A percentile compares a stretch with the other conserved stretches of the same genome.
phyloP scores from a whole-genome alignment of 495 filamentous ascomycete species.

The Daldinia vernicosa region DNA sequence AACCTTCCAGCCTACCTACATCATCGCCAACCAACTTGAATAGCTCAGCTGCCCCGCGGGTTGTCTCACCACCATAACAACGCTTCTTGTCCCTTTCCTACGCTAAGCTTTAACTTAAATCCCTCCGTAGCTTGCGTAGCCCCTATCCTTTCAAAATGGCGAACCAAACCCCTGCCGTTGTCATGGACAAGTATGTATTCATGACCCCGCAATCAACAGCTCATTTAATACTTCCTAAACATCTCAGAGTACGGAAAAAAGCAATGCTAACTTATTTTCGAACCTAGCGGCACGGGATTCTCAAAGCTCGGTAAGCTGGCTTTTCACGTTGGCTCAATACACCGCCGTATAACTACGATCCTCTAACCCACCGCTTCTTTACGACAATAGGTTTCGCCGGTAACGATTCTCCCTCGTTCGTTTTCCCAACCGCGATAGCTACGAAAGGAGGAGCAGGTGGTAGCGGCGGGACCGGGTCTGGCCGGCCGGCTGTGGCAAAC shows the following conservation, averaged over 20 bases:
- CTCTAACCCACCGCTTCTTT: conserved; percentile 41
- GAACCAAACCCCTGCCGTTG: conserved; percentile 98
- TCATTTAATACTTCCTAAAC: neutral
- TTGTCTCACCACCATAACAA: conserved; percentile 20
- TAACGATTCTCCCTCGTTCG: conserved; percentile 98
- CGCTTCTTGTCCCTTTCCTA: conserved; percentile 4
- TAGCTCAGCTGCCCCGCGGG: conserved; percentile 39
- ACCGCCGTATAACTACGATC: conserved; percentile 9
- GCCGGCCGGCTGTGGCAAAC: conserved; percentile 86
- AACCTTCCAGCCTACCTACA: conserved; percentile 6
- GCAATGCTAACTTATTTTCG: conserved; percentile 35
- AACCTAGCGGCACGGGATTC: conserved; percentile 91
- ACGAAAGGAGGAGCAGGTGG: conserved; percentile 82
- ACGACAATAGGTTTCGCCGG: conserved; percentile 84
- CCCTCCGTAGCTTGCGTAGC: conserved; percentile 33
- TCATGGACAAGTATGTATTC: conserved; percentile 98
- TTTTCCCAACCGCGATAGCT: conserved; percentile 98
- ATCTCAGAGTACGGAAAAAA: conserved; percentile 29
- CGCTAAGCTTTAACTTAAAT: conserved; percentile 26
- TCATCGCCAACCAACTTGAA: conserved; percentile 22
- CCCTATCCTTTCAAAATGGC: conserved; percentile 69
- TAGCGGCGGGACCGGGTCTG: conserved; percentile 78
- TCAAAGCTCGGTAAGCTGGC: conserved; percentile 86
- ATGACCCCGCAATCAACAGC: conserved; percentile 30
- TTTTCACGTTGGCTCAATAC: neutral